Percentiles rank a stretch among this genome's conserved stretches.
phyloP scores from a whole-genome alignment of 495 filamentous ascomycete genomes.

The Talaromyces nanjingensis region DNA sequence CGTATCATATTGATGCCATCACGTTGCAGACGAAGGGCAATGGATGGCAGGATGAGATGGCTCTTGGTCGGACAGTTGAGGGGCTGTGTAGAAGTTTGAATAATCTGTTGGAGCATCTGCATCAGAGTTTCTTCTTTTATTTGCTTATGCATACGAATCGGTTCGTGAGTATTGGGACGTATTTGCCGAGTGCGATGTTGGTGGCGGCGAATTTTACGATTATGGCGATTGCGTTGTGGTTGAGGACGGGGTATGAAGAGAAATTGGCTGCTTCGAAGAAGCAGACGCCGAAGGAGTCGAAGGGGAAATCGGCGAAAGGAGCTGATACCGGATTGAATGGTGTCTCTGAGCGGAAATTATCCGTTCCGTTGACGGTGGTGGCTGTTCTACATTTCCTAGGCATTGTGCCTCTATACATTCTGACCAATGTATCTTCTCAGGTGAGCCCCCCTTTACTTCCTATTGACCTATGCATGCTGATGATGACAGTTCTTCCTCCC shows the following conservation, averaged over 20 bases:
- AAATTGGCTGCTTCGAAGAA: conserved; percentile 15
- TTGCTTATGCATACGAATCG: conserved; percentile 81
- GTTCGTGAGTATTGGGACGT: conserved; percentile 97
- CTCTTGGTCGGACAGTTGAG: conserved; percentile 81
- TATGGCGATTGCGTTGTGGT: conserved; percentile 88
- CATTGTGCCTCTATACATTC: conserved; percentile 77
- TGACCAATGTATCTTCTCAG: conserved; percentile 63
- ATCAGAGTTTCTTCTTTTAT: conserved; percentile 99
- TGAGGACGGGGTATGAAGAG: conserved; percentile 64
- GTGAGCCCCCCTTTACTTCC: conserved; percentile 40
- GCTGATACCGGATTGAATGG: conserved; percentile 15
- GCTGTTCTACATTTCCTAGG: conserved; percentile 65
- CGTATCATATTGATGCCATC: conserved; percentile 95
- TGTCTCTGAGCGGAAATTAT: conserved; percentile 62
- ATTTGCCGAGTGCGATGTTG: conserved; percentile 93
- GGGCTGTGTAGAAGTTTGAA: conserved; percentile 87
- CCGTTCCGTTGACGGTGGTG: conserved; percentile 71
- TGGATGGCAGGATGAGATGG: conserved; percentile 97
- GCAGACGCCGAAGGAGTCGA: conserved; percentile 8
- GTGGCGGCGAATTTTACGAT: conserved; percentile 92
- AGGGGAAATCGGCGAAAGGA: neutral
- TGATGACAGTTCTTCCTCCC: conserved; percentile 45
- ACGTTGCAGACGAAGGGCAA: conserved; percentile 84
- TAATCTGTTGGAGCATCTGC: conserved; percentile 91
- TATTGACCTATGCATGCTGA: conserved; percentile 17